Evolutionary conservation across 2,329 filamentous ascomycete genomes (phyloP).

Genomic region (Aspergillus carbonarius): DNA sequence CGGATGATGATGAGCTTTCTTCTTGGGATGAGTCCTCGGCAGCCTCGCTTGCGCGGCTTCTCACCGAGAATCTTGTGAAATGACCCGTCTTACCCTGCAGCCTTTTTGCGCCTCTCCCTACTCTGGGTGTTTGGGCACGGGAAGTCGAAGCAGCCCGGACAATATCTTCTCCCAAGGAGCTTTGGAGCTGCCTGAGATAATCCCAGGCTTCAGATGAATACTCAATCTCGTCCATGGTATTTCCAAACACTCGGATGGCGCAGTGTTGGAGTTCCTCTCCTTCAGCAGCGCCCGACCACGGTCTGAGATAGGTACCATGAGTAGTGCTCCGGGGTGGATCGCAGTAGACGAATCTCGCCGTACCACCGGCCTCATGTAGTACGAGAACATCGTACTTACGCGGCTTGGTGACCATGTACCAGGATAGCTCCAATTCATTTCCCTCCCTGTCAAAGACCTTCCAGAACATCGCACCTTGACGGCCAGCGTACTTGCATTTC

Average conservation of each 20-base stretch:
- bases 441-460: slow-evolving; percentile 20
- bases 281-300: slow-evolving; percentile 10
- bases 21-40: not conserved
- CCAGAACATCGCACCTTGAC: not conserved
- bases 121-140: not conserved
- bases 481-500: not conserved
- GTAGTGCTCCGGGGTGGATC: not conserved
- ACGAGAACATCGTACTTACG: slow-evolving; percentile 11
- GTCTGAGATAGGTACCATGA: slow-evolving; percentile 10
- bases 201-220: slow-evolving; percentile 9
- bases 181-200: not conserved
- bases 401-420: slow-evolving; percentile 4
- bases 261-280: slow-evolving; percentile 9
- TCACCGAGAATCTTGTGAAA: not conserved
- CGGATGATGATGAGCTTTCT: not conserved
- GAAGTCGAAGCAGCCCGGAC: not conserved
- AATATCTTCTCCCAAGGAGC: not conserved
- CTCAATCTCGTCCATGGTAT: not conserved
- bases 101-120: not conserved
- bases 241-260: slow-evolving; percentile 10
- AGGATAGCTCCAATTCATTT: slow-evolving; percentile 11
- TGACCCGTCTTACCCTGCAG: too few relatives aligned
- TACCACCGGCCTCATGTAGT: not conserved
- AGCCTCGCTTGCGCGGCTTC: not conserved
- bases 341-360: slow-evolving; percentile 6